Base-by-base conservation (phyloP, 208 protist genomes). In the Leishmania mexicana region DNA sequence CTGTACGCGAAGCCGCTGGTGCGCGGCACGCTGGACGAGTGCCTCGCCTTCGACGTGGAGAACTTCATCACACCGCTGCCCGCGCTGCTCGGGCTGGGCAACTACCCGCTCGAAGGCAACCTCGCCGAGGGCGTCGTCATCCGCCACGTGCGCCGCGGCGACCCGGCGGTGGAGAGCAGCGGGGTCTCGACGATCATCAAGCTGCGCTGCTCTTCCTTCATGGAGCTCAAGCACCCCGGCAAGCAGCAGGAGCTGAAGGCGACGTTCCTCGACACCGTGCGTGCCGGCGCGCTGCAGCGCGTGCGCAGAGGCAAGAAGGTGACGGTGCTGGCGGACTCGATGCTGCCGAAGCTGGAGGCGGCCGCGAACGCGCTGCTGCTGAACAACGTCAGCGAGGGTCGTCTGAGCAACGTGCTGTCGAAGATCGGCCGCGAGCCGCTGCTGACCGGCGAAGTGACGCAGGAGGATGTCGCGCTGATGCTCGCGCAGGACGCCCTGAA, bases 191-290 rank as follows among this genome's bases (percentile, higher is more conserved):
- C 94, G 15, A 96, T 97, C 54, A 88, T 97, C 76, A 97, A 97
- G 78, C 88, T 97, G 60, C 93, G 93, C 81, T 96, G 93, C 86
- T 94, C 90, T 6, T 93, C 87, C 77, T 97, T 97, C 76, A 96
- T 96, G 93, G 93, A 97, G 81, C 78, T 96, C 78, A 96, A 96
- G 87, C 94, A 97, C 83, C 94, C 93, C 7, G 93, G 93, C n/a
- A 97, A 97, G 86, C 93, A 96, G 84, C 88, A 95, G 88, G 94
- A 97, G 79, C 85, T 96, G 47, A 96, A 96, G 88, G 92, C 93
- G 40, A 97, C 92, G 38, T 97, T 97, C 81, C 83, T 96, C 38
- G 92, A 95, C 84, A 97, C 94, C 28, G 93, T 97, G 70, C 92
- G 93, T 35, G 88, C 89, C 5, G 90, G 90, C 40, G 93, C 93